Conservation (phyloP, 495 filamentous ascomycete genomes). For the Podospora sp. region DNA sequence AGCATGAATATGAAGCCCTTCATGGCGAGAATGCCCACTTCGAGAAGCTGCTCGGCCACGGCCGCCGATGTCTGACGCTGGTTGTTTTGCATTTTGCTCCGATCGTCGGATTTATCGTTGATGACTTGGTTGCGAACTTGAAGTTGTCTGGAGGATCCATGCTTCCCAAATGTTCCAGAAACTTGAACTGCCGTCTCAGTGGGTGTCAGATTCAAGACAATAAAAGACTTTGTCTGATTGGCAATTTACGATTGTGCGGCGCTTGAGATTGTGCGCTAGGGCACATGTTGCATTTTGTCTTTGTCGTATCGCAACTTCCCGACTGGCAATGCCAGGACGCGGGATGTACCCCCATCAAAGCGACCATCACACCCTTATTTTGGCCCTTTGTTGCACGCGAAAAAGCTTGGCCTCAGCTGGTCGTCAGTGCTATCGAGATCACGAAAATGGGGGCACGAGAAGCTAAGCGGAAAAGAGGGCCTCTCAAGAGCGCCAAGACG, state of each 20-base stretch:
- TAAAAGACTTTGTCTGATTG: neutral
- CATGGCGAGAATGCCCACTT: constrained; percentile 21
- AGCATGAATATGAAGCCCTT: constrained; percentile 28
- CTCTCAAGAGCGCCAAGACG: neutral
- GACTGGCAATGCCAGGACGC: neutral
- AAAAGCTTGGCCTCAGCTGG: neutral
- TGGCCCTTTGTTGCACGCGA: constrained; percentile 7
- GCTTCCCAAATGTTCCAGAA: no score
- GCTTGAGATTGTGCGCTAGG: neutral
- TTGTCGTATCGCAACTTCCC: neutral
- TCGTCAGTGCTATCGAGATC: neutral
- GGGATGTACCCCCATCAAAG: neutral
- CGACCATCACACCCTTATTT: neutral
- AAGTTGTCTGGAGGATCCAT: no score
- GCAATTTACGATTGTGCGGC: neutral
- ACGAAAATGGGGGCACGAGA: neutral
- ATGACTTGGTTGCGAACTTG: neutral
- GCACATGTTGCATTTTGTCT: neutral
- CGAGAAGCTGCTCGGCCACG: constrained; percentile 19
- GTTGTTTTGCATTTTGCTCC: constrained; percentile 14
- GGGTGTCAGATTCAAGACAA: neutral
- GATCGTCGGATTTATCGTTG: no score
- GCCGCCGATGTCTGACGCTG: neutral
- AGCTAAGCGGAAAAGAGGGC: neutral
- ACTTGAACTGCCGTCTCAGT: neutral